Conservation (phyloP, 495 filamentous ascomycete species). For the Penicilliopsis zonata region DNA sequence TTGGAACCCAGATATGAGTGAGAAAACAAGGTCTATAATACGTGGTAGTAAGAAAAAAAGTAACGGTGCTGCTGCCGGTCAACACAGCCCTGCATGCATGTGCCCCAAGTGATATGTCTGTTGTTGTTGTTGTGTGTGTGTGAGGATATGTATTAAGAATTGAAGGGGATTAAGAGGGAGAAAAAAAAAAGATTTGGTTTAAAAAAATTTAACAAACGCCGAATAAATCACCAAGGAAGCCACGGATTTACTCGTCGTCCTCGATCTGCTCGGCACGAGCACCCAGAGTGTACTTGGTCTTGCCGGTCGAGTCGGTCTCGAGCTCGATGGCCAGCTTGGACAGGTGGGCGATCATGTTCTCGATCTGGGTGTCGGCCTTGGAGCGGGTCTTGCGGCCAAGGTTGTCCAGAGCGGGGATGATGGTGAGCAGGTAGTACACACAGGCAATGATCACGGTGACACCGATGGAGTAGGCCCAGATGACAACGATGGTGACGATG, state of each 20-base stretch:
- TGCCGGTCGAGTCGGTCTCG: slow-evolving; percentile 44
- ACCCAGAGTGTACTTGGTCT: slow-evolving; percentile 46
- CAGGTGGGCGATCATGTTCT: slow-evolving; percentile 68
- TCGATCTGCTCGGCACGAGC: slow-evolving; percentile 52
- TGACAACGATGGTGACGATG: slow-evolving; percentile 66
- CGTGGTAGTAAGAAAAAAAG: slow-evolving; percentile 13
- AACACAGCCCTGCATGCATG: slow-evolving; percentile 16
- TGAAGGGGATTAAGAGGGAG: slow-evolving; percentile 15
- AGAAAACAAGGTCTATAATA: slow-evolving; percentile 36
- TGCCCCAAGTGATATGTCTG: slow-evolving; percentile 19
- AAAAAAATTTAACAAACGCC: too few species aligned
- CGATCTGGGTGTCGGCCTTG: slow-evolving; percentile 61
- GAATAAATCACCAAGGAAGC: slow-evolving; percentile 2
- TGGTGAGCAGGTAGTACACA: slow-evolving; percentile 63
- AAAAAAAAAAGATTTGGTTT: slow-evolving; percentile 14
- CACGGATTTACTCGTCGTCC: slow-evolving; percentile 49
- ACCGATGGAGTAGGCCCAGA: slow-evolving; percentile 70
- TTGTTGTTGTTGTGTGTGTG: too few species aligned
- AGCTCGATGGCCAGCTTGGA: slow-evolving; percentile 67
- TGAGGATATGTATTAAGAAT: slow-evolving; percentile 4
- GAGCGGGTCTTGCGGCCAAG: slow-evolving; percentile 70
- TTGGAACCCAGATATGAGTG: slow-evolving; percentile 19
- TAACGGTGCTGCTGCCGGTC: slow-evolving; percentile 17
- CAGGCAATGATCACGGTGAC: slow-evolving; percentile 69
- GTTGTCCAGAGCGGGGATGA: slow-evolving; percentile 56